A percentile compares a stretch with the other conserved stretches of the same genome.
phyloP scores from a whole-genome alignment of 192 early-diverging fungal genomes.

The Umbelopsis sp. region DNA sequence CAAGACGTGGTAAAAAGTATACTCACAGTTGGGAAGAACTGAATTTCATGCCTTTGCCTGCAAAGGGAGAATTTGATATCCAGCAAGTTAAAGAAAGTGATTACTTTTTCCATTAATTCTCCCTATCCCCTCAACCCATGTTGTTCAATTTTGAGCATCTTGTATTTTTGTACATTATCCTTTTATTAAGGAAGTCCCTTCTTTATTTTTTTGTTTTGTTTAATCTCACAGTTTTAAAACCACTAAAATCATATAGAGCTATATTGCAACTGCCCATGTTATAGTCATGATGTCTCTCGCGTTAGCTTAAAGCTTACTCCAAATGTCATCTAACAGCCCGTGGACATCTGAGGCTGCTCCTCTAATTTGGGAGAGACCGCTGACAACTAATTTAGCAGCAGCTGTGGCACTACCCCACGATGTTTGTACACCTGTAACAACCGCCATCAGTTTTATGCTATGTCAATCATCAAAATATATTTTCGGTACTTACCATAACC shows the following conservation, averaged over 20 bases:
- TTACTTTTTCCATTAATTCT: conserved; percentile 91
- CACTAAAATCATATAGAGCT: conserved; percentile 2
- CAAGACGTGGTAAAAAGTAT: conserved; percentile 31
- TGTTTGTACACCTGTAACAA: neutral
- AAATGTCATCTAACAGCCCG: neutral
- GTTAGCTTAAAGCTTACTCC: neutral
- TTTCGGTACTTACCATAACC: neutral
- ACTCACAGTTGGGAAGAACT: conserved; percentile 55
- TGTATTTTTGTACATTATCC: conserved; percentile 18
- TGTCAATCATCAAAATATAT: neutral
- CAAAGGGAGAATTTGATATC: conserved; percentile 85
- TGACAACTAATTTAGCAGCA: neutral
- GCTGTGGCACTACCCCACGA: conserved; percentile 8
- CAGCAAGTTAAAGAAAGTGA: conserved; percentile 72
- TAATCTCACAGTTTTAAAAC: neutral
- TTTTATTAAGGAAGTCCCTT: neutral
- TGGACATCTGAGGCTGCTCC: neutral
- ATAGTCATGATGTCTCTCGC: neutral
- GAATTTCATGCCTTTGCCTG: conserved; percentile 76
- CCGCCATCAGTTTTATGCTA: neutral
- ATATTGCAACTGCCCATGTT: neutral
- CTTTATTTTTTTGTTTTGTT: neutral
- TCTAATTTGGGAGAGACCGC: neutral
- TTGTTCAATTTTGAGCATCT: conserved; percentile 6
- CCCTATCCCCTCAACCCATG: neutral